These are phyloP conservation scores for Trifolium fragiferum DNA, from an alignment of 306 rosid genomes.

Conservation along the genomic window DNA sequence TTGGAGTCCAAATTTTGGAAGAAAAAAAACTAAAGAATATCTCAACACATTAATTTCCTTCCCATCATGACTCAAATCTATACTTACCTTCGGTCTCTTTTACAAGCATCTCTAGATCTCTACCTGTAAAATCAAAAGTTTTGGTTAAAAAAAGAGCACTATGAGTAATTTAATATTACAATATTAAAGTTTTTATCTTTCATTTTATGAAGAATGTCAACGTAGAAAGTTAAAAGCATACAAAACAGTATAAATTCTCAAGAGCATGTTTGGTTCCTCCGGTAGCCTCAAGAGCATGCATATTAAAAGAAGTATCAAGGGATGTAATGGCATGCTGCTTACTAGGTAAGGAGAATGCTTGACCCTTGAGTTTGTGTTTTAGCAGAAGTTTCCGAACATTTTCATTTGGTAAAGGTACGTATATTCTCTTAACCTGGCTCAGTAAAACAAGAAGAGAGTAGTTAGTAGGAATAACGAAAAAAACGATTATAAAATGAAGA, in stretches of 20 bases:
- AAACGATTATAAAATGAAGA: slow-evolving; percentile 14
- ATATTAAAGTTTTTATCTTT: not conserved
- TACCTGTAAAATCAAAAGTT: slow-evolving; percentile 52
- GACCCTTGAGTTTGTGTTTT: slow-evolving; percentile 90
- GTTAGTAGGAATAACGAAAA: slow-evolving; percentile 24
- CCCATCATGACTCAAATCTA: not conserved
- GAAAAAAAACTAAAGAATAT: not conserved
- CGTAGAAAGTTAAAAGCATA: slow-evolving; percentile 22
- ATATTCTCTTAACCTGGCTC: slow-evolving; percentile 88
- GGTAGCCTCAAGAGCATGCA: not conserved
- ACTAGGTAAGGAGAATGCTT: slow-evolving; percentile 91
- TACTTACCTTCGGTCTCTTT: slow-evolving; percentile 79
- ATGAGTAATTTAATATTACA: not conserved
- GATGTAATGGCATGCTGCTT: slow-evolving; percentile 49
- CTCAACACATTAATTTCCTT: slow-evolving; percentile 26
- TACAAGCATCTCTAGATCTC: slow-evolving; percentile 85
- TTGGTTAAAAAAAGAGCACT: not conserved
- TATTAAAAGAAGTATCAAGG: slow-evolving; percentile 22
- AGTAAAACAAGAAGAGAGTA: slow-evolving; percentile 31
- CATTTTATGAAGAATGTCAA: slow-evolving; percentile 24
- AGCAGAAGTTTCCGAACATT: slow-evolving; percentile 76
- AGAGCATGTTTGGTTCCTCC: not conserved
- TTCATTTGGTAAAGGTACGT: slow-evolving; percentile 85
- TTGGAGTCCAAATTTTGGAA: not conserved
- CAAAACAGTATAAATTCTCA: not conserved